phyloP scores from a whole-genome alignment of 75 land plant genomes.

The Picea glauca region DNA sequence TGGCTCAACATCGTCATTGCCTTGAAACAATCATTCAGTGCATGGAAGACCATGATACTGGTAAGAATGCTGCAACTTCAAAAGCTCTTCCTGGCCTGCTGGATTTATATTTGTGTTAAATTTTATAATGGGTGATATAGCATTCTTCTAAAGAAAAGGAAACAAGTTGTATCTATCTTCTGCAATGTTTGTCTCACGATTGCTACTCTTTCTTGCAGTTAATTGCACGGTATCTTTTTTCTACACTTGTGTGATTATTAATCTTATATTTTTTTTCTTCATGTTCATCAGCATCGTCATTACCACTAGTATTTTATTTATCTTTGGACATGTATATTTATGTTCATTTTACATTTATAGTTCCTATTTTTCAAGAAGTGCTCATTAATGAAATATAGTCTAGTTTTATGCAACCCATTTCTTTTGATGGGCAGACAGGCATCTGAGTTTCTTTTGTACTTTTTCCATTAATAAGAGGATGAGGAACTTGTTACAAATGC shows the following conservation, averaged over 20 bases:
- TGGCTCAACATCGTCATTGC: constrained; percentile 93
- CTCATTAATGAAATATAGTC: background rate
- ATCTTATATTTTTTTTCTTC: too few species aligned
- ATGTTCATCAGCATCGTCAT: background rate
- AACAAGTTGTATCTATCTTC: background rate
- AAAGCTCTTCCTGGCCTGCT: constrained; percentile 20
- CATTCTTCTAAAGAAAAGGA: background rate
- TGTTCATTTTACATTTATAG: background rate
- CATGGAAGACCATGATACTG: constrained; percentile 78
- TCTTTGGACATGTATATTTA: background rate
- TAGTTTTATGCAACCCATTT: constrained; percentile 3
- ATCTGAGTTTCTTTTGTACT: constrained; percentile 5
- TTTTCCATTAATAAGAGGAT: constrained; percentile 63
- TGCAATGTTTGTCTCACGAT: background rate
- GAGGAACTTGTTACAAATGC: constrained; percentile 97
- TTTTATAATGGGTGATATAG: background rate
- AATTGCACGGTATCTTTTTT: background rate
- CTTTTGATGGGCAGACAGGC: background rate
- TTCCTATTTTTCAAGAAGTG: background rate
- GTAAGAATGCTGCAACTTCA: constrained; percentile 20
- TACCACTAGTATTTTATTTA: background rate
- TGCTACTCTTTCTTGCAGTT: background rate
- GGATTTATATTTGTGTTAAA: background rate
- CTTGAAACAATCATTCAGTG: constrained; percentile 85
- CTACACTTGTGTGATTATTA: too few species aligned